phyloP scores from a whole-genome alignment of 2,329 filamentous ascomycete species.

The Chaetomium globosum region DNA sequence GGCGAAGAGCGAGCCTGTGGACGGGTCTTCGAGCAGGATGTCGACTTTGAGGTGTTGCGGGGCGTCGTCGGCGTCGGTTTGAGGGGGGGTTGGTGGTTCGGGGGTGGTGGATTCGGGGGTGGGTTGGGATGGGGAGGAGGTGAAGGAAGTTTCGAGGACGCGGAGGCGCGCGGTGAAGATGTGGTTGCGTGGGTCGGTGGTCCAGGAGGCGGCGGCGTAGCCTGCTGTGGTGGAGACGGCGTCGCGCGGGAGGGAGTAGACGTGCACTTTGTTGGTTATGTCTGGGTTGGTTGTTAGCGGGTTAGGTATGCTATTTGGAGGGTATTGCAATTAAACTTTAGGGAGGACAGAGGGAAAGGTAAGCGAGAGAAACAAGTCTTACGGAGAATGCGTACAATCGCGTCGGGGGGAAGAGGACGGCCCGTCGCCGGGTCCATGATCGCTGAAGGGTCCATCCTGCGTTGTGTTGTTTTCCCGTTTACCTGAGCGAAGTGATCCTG shows the following conservation, averaged over 20 bases:
- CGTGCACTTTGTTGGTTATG: constrained; percentile 71
- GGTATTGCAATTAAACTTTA: background rate
- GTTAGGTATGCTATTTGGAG: background rate
- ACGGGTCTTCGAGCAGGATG: constrained; percentile 76
- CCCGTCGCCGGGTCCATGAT: constrained; percentile 71
- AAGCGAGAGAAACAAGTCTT: background rate
- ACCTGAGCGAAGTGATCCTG: background rate
- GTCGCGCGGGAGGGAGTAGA: constrained; percentile 85
- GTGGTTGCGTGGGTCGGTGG: constrained; percentile 67
- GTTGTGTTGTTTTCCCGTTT: background rate
- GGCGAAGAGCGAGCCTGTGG: constrained; percentile 75
- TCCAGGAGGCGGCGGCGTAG: constrained; percentile 78
- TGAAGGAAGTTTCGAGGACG: constrained; percentile 72
- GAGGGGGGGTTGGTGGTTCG: background rate
- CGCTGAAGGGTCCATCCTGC: constrained; percentile 22
- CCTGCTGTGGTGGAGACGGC: constrained; percentile 72
- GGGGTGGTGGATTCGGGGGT: constrained; percentile 34
- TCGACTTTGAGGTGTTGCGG: constrained; percentile 63
- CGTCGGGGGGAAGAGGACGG: constrained; percentile 66
- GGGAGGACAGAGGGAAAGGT: background rate
- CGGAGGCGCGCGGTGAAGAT: constrained; percentile 86
- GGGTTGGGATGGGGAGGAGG: constrained; percentile 38
- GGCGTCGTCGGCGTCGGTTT: constrained; percentile 36
- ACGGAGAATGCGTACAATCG: constrained; percentile 81
- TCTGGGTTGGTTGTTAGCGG: constrained; percentile 64